phyloP scores from a whole-genome alignment of 164 flowering plant genomes.

The Sedum album region DNA sequence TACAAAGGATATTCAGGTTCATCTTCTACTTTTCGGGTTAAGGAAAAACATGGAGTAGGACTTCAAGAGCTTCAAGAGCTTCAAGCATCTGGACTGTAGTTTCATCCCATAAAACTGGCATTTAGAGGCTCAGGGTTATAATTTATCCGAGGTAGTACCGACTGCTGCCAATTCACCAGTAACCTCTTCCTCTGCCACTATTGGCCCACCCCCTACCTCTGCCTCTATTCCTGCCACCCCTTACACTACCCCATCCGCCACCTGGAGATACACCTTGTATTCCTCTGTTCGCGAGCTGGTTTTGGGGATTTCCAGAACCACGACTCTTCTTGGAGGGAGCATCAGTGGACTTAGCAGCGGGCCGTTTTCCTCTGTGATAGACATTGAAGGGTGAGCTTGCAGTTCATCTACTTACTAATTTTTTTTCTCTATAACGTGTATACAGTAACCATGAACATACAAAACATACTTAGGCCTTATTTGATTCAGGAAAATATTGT shows the following conservation, averaged over 20 bases:
- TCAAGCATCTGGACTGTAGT: not conserved
- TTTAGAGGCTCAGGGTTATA: not conserved
- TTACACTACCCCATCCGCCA: slow-evolving; percentile 38
- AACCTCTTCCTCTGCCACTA: slow-evolving; percentile 11
- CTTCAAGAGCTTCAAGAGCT: not conserved
- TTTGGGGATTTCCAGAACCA: slow-evolving; percentile 57
- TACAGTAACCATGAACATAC: too few relatives aligned
- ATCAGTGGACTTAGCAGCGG: slow-evolving; percentile 37
- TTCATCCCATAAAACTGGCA: not conserved
- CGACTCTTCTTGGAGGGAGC: slow-evolving; percentile 55
- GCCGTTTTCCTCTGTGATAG: slow-evolving; percentile 51
- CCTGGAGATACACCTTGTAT: slow-evolving; percentile 62
- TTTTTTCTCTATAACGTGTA: too few relatives aligned
- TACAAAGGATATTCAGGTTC: not conserved
- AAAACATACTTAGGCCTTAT: too few relatives aligned
- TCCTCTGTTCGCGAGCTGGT: slow-evolving; percentile 66
- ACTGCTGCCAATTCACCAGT: not conserved
- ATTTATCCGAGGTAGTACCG: not conserved
- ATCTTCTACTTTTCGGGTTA: not conserved
- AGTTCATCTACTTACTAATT: too few relatives aligned
- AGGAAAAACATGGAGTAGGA: not conserved
- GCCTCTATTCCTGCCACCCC: slow-evolving; percentile 46
- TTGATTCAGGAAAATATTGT: too few relatives aligned
- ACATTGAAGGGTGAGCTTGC: not conserved
- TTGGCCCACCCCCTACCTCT: slow-evolving; percentile 66